These are phyloP conservation scores for Glycine tomentella DNA, from an alignment of 306 rosid species.

Conservation along the genomic window DNA sequence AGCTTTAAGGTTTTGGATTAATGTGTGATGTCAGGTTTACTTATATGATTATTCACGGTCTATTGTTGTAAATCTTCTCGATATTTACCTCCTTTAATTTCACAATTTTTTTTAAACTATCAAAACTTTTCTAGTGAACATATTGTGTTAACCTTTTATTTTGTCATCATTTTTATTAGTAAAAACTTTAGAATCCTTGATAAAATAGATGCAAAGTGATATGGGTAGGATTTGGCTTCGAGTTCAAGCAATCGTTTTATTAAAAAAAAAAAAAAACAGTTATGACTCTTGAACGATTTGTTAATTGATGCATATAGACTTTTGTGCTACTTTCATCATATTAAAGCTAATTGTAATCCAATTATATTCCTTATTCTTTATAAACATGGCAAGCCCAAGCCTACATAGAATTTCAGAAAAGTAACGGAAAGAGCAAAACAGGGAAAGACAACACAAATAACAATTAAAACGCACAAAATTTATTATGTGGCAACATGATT, in stretches of 20 bases:
- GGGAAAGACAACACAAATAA: neutral
- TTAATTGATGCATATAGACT: neutral
- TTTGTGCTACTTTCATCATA: neutral
- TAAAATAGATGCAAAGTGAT: neutral
- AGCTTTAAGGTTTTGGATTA: no score
- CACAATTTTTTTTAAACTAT: no score
- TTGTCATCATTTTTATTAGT: neutral
- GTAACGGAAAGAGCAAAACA: neutral
- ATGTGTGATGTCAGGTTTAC: no score
- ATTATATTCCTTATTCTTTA: constrained; percentile 8
- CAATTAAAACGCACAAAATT: no score
- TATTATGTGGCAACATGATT: no score
- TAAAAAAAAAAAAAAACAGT: neutral
- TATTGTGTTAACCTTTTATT: neutral
- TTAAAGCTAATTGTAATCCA: neutral
- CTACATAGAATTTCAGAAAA: neutral
- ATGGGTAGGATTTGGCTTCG: neutral
- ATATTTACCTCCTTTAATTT: no score
- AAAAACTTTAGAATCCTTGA: neutral
- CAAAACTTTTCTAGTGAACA: neutral
- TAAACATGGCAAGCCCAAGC: neutral
- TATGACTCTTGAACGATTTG: neutral
- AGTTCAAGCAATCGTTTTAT: neutral
- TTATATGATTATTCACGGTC: no score
- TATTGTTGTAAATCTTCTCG: no score